Evolutionary conservation across 805 yeast species (phyloP), one percentile per base, ranked within the genome.

Genomic region (Wickerhamomyces hampshirensis): DNA sequence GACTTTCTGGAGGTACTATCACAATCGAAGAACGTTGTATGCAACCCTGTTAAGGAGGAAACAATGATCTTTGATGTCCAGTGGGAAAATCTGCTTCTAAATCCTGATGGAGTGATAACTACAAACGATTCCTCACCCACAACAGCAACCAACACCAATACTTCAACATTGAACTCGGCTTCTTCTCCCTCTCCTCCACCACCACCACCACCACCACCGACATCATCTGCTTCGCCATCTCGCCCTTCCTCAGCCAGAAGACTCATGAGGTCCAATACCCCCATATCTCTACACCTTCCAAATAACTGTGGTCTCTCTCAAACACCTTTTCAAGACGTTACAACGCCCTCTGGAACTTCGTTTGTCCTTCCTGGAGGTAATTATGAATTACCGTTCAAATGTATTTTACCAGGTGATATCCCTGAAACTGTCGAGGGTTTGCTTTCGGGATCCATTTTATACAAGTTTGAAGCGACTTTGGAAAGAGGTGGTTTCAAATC

Each of bases 341-440:
- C 37, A 1, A 43, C 49, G 1, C 50, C 49, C 1, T 42, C 33
- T 15, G 56, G 58, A 2, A 47, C 55, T 2, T 41, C 47, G 28
- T 73, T 68, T 43, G 58, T 64, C 10, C 60, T 82, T 32, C 72
- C 68, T 2, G 73, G 67, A 33, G 97, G 97, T 0, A 83, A 83
- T 58, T 87, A 89, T 55, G 93, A 84, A 52, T 68, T 89, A 39
- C 97, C 97, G 0, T 89, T 91, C 57, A 77, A 78, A 33, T 71
- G 87, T 1, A 66, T 82, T n/a, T 53, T 91, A 9, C 95, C 95
- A 0, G 95, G 95, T 5, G 73, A 76, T 40, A 45, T 55, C 9
- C 86, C 91, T 1, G 97, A 89, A 51, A 82, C 95, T 0, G 75
- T 89, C 2, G 96, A 89, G 56, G 96, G 96, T 1, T 65, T 87